phyloP scores from a whole-genome alignment of 2,329 filamentous ascomycete genomes.

The Colletotrichum destructivum region DNA sequence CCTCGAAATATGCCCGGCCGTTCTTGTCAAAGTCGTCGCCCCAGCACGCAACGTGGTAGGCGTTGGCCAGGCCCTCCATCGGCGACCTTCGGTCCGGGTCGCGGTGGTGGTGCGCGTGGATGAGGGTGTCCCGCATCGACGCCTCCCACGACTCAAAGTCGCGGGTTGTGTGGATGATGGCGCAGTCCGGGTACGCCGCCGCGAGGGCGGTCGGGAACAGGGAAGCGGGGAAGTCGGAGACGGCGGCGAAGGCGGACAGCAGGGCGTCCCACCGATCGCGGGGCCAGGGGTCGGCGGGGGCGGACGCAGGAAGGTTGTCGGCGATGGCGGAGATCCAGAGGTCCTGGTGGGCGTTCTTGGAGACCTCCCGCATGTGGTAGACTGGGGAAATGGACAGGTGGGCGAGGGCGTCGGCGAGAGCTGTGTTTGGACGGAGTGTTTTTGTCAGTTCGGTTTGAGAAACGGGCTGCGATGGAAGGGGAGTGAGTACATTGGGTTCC shows the following conservation, averaged over 20 bases:
- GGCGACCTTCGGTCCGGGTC: constrained; percentile 40
- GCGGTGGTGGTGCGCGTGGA: constrained; percentile 44
- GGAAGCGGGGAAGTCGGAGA: constrained; percentile 50
- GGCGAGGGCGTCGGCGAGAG: constrained; percentile 50
- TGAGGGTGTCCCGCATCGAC: constrained; percentile 54
- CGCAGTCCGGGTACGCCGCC: constrained; percentile 74
- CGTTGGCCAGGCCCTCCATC: constrained; percentile 46
- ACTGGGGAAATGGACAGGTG: constrained; percentile 50
- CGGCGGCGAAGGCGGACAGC: constrained; percentile 47
- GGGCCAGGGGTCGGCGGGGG: constrained; percentile 45
- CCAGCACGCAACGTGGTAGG: constrained; percentile 50
- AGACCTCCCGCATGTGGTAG: constrained; percentile 54
- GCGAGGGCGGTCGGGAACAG: constrained; percentile 71
- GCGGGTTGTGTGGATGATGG: constrained; percentile 72
- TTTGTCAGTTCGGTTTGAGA: background rate
- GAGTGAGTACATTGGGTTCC: constrained; percentile 50
- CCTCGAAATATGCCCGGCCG: constrained; percentile 45
- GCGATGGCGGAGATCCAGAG: constrained; percentile 54
- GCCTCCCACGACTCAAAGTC: constrained; percentile 72
- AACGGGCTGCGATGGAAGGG: background rate
- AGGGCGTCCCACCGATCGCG: constrained; percentile 53
- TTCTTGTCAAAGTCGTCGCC: constrained; percentile 47
- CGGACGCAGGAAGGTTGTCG: constrained; percentile 49
- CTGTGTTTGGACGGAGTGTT: constrained; percentile 35
- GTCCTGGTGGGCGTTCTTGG: constrained; percentile 50